Evolutionary conservation across 140 eudicot species (phyloP).

Genomic region (Stevia rebaudiana): DNA sequence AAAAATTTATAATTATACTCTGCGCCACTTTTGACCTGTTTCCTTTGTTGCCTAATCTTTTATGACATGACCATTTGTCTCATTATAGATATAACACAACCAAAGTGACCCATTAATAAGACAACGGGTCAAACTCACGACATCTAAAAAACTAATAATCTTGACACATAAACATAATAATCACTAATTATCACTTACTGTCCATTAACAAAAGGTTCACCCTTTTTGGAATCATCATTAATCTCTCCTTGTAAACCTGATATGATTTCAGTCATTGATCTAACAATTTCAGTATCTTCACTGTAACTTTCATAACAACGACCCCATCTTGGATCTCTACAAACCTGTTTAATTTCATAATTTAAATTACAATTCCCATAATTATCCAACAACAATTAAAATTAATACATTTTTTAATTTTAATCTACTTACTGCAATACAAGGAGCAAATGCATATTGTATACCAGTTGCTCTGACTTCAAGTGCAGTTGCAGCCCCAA

Average conservation of each 20-base stretch:
- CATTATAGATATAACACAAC: not conserved
- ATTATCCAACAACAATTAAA: not conserved
- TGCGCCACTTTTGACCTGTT: not conserved
- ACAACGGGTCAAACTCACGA: not conserved
- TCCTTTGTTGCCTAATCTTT: not conserved
- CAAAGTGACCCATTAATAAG: not conserved
- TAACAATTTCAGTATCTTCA: conserved; percentile 59
- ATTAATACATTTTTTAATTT: not conserved
- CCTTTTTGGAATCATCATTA: conserved; percentile 36
- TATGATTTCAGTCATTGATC: conserved; percentile 61
- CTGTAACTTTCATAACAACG: conserved; percentile 76
- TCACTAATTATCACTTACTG: conserved; percentile 36
- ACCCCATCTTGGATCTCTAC: conserved; percentile 89
- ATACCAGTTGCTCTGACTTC: conserved; percentile 85
- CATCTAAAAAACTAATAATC: not conserved
- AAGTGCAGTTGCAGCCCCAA: conserved; percentile 82
- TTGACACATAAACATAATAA: not conserved
- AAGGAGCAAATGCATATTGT: conserved; percentile 67
- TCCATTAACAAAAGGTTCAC: conserved; percentile 57
- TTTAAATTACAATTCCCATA: not conserved
- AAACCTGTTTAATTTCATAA: conserved; percentile 44
- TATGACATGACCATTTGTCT: not conserved
- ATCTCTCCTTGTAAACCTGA: conserved; percentile 75
- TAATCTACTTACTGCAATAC: conserved; percentile 50
- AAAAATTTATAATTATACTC: not conserved